Conservation (phyloP, 441 rosid genomes). For the Erodium texanum region DNA sequence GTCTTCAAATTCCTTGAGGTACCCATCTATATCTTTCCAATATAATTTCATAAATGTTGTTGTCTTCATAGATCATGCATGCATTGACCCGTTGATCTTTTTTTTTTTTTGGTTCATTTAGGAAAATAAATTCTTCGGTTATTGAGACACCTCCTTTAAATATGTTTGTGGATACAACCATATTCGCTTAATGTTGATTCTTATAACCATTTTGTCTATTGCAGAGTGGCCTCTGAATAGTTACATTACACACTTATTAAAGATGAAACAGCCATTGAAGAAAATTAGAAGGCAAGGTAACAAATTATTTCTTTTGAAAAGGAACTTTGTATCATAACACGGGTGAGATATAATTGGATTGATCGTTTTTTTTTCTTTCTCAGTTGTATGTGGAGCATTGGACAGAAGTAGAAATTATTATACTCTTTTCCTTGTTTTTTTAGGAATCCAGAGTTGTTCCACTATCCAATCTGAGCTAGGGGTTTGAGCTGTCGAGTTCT, state of each 20-base stretch:
- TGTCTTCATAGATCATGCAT: neutral
- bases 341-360: neutral
- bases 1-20: conserved; percentile 37
- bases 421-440: neutral
- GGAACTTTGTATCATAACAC: conserved; percentile 4
- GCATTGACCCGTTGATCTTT: neutral
- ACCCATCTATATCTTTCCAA: conserved; percentile 6
- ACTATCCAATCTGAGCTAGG: neutral
- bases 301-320: neutral
- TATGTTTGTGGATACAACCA: neutral
- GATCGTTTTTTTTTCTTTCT: neutral
- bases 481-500: conserved; percentile 10
- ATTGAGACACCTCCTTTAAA: neutral
- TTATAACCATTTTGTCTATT: neutral
- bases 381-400: conserved; percentile 5
- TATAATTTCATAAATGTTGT: neutral
- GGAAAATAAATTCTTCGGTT: neutral
- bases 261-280: neutral
- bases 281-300: neutral
- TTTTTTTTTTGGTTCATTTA: neutral
- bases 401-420: conserved; percentile 5
- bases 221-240: conserved; percentile 6
- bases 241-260: neutral
- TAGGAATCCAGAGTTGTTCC: conserved; percentile 4
- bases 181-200: neutral